These are phyloP conservation scores for Paecilomyces sp. DNA, from an alignment of 2,329 filamentous ascomycete genomes.

Conservation along the genomic window DNA sequence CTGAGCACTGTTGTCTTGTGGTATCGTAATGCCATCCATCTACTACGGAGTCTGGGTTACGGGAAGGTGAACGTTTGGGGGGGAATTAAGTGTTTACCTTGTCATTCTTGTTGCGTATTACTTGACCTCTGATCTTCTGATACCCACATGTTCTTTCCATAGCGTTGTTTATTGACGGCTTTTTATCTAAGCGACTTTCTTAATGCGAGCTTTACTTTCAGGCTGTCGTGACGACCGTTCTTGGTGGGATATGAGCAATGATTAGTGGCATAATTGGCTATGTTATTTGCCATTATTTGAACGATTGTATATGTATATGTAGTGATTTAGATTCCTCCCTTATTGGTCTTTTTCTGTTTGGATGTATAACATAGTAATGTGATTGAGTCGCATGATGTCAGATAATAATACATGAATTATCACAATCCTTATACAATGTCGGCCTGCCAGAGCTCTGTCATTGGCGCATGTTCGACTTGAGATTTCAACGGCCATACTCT, in stretches of 20 bases:
- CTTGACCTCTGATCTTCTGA: constrained; percentile 7
- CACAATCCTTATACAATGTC: too few relatives aligned
- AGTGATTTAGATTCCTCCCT: neutral
- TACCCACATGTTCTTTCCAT: neutral
- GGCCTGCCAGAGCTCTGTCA: too few relatives aligned
- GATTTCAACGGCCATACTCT: too few relatives aligned
- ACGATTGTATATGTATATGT: neutral
- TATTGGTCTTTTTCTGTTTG: neutral
- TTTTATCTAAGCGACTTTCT: neutral
- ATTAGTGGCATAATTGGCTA: neutral
- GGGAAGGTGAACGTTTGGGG: neutral
- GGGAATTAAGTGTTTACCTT: constrained; percentile 2
- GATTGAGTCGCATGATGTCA: neutral
- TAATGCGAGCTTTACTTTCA: neutral
- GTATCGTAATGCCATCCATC: neutral
- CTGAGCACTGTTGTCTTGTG: neutral
- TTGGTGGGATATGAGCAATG: neutral
- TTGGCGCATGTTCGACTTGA: too few relatives aligned
- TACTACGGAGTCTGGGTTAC: neutral
- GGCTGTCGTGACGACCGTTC: neutral
- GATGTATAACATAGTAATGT: neutral
- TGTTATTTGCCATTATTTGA: neutral
- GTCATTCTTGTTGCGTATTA: constrained; percentile 10
- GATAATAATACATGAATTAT: too few relatives aligned
- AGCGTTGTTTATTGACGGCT: neutral